These are phyloP conservation scores for Ilyonectria robusta DNA, from an alignment of 2,329 filamentous ascomycete species.

Conservation along the genomic window DNA sequence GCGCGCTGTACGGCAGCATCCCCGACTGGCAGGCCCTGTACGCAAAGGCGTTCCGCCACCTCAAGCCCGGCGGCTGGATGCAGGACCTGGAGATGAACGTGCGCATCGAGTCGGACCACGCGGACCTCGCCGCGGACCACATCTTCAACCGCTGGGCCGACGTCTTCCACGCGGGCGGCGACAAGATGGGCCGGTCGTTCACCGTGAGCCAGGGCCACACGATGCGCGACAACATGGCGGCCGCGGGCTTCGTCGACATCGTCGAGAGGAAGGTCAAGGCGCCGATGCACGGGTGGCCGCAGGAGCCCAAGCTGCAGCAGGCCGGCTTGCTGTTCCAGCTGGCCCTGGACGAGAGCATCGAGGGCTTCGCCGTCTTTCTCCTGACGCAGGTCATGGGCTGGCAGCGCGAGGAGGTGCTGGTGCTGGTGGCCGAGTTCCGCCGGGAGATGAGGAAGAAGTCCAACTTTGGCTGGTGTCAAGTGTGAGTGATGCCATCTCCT, in stretches of 20 bases:
- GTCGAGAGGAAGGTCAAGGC: conserved; percentile 53
- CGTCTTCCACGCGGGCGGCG: conserved; percentile 47
- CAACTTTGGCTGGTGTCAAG: conserved; percentile 33
- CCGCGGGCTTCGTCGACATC: conserved; percentile 55
- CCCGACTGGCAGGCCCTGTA: conserved; percentile 70
- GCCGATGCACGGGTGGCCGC: conserved; percentile 60
- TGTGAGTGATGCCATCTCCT: conserved; percentile 22
- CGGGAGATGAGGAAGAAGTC: conserved; percentile 30
- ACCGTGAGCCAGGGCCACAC: conserved; percentile 31
- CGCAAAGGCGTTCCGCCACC: conserved; percentile 62
- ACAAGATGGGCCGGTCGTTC: conserved; percentile 48
- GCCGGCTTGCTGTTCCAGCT: conserved; percentile 54
- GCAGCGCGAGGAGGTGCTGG: conserved; percentile 45
- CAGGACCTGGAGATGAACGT: conserved; percentile 49
- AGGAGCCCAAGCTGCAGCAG: conserved; percentile 58
- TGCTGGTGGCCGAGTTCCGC: conserved; percentile 43
- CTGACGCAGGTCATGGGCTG: conserved; percentile 49
- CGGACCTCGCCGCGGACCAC: conserved; percentile 31
- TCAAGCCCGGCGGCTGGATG: conserved; percentile 58
- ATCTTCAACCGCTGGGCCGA: conserved; percentile 50
- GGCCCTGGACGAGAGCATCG: conserved; percentile 48
- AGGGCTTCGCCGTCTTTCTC: conserved; percentile 49
- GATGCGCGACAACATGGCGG: conserved; percentile 41
- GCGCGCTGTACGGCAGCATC: conserved; percentile 69
- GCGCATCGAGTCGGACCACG: conserved; percentile 33